phyloP scores from a whole-genome alignment of 805 yeast genomes.

The Kregervanrija pseudodelftensis region DNA sequence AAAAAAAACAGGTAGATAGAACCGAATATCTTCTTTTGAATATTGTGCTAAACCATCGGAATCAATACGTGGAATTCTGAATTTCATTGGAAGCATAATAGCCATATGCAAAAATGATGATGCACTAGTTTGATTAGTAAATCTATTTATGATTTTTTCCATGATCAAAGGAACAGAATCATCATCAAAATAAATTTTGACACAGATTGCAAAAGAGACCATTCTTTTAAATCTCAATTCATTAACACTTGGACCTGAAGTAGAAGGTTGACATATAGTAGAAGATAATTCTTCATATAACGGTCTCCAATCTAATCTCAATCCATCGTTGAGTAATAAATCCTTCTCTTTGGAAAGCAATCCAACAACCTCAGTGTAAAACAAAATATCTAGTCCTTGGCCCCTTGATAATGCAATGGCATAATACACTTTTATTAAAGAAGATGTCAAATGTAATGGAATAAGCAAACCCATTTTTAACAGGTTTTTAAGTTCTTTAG shows the following conservation, averaged over 20 bases:
- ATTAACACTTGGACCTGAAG: slow-evolving; percentile 42
- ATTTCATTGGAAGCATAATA: slow-evolving; percentile 43
- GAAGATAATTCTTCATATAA: slow-evolving; percentile 31
- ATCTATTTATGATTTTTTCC: slow-evolving; percentile 42
- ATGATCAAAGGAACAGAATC: slow-evolving; percentile 43
- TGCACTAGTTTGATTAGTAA: slow-evolving; percentile 47
- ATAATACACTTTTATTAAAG: slow-evolving; percentile 63
- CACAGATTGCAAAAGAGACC: slow-evolving; percentile 43
- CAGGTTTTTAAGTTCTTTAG: slow-evolving; percentile 76
- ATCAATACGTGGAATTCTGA: slow-evolving; percentile 19
- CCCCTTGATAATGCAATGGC: slow-evolving; percentile 67
- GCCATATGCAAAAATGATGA: slow-evolving; percentile 45
- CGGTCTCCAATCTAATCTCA: slow-evolving; percentile 45
- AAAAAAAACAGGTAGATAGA: slow-evolving; percentile 60
- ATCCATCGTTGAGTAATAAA: slow-evolving; percentile 33
- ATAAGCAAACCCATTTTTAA: slow-evolving; percentile 70
- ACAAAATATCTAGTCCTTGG: slow-evolving; percentile 51
- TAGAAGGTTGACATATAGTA: slow-evolving; percentile 40
- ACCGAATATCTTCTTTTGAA: slow-evolving; percentile 25
- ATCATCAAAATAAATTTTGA: slow-evolving; percentile 48
- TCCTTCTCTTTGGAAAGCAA: slow-evolving; percentile 44
- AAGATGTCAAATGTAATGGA: slow-evolving; percentile 57
- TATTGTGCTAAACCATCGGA: slow-evolving; percentile 15
- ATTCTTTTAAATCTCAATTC: slow-evolving; percentile 42
- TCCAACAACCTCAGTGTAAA: slow-evolving; percentile 57